Evolutionary conservation across 2,329 filamentous ascomycete species (phyloP), one percentile per base, ranked within the genome.

Genomic region (Talaromyces piceae): DNA sequence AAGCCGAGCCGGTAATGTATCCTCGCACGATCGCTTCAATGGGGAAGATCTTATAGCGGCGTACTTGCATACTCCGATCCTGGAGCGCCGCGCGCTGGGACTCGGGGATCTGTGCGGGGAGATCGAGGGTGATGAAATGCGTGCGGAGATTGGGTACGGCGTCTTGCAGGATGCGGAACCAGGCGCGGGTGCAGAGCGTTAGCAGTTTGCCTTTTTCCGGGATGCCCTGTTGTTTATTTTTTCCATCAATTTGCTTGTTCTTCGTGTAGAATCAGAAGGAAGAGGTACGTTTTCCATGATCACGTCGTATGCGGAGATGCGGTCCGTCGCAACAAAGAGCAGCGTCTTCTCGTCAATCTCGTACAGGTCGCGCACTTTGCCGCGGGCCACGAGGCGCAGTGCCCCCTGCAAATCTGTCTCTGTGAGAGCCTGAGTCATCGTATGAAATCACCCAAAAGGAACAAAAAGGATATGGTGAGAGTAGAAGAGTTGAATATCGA

Each of bases 251-350:
- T n/a, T n/a, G n/a, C n/a, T n/a, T n/a, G n/a, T n/a, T n/a, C n/a
- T n/a, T n/a, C n/a, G n/a, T n/a, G n/a, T n/a, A n/a, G 12, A 18
- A 23, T 47, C 9, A 26, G 18, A 25, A n/a, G 16, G 16, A 41
- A 27, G 79, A 18, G 74, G 74, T 61, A 41, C 83, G 71, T 93
- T 96, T 61, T 80, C 74, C 77, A 95, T 83, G 60, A 95, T 82
- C 60, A 94, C 89, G 78, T 97, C 91, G 76, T 91, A 97, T 51
- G 93, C 93, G 22, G 89, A 95, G 67, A 96, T 93, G 59, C 93
- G 86, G 73, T 96, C 91, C 12, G 88, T 87, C 22, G 88, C 86
- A 50, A 91, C 83, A 65, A 95, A 91, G 51, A 95, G 83, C 4
- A 95, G 80, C 2, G 81, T 86, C 51, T 79, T 72, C 37, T 81